Evolutionary conservation across 352 stramenopile genomes (phyloP).

Genomic region (Elongisporangium undulatum): DNA sequence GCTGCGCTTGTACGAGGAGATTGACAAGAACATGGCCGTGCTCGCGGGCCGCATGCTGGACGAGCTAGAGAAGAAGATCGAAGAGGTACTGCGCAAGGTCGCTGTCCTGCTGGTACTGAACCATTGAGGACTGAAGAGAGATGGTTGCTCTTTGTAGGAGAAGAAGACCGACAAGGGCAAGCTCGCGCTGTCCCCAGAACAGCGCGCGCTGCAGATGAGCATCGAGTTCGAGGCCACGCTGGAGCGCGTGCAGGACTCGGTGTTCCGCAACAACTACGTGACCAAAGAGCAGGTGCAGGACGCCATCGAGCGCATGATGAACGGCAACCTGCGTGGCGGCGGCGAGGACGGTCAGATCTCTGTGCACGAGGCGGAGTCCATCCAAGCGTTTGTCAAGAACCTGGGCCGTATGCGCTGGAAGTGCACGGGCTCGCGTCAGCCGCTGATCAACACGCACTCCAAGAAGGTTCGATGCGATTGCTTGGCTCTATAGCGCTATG

Average conservation of each 20-base stretch:
- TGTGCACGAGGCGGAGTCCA: constrained; percentile 55
- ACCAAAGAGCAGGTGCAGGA: constrained; percentile 74
- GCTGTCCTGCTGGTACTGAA: background rate
- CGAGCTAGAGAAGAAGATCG: constrained; percentile 48
- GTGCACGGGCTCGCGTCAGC: constrained; percentile 71
- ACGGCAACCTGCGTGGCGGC: constrained; percentile 47
- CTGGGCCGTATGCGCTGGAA: constrained; percentile 75
- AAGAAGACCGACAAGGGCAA: constrained; percentile 37
- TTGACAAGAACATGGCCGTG: constrained; percentile 83
- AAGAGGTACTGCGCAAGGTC: constrained; percentile 30
- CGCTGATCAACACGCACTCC: constrained; percentile 51
- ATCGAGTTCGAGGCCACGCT: constrained; percentile 77
- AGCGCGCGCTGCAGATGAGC: constrained; percentile 79
- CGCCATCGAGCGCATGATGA: constrained; percentile 55
- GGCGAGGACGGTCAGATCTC: constrained; percentile 51
- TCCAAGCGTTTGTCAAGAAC: constrained; percentile 66
- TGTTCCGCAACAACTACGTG: constrained; percentile 84
- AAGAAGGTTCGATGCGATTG: constrained; percentile 17
- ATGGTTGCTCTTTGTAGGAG: constrained; percentile 9
- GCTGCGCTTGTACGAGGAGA: constrained; percentile 75
- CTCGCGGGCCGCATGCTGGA: constrained; percentile 68
- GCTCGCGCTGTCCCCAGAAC: constrained; percentile 49
- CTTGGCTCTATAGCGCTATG: background rate
- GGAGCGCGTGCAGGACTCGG: constrained; percentile 75
- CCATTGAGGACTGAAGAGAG: background rate